These are phyloP conservation scores for Botryotinia narcissicola DNA, from an alignment of 2,329 filamentous ascomycete genomes.

Conservation along the genomic window DNA sequence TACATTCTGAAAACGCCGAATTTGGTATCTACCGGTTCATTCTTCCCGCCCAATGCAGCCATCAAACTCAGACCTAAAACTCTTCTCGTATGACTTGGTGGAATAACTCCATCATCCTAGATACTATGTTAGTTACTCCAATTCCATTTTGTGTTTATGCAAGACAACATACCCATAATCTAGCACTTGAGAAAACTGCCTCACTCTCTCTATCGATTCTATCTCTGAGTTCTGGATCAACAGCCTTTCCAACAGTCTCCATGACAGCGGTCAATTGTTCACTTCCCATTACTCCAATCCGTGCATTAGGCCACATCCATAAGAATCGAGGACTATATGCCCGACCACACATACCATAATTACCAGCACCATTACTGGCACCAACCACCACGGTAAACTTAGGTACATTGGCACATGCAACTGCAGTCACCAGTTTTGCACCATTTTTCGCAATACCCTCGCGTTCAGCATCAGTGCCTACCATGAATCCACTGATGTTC, in stretches of 20 bases:
- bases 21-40: conserved; percentile 59
- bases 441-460: conserved; percentile 98
- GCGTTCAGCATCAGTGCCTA: conserved; percentile 85
- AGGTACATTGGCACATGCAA: conserved; percentile 89
- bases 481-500: conserved; percentile 98
- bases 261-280: conserved; percentile 92
- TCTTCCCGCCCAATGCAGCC: conserved; percentile 67
- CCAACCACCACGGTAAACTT: conserved; percentile 98
- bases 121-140: neutral
- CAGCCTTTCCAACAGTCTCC: conserved; percentile 84
- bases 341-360: conserved; percentile 97
- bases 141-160: conserved; percentile 5
- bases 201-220: conserved; percentile 90
- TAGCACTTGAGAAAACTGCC: conserved; percentile 80
- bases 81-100: conserved; percentile 69
- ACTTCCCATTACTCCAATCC: conserved; percentile 91
- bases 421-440: conserved; percentile 92
- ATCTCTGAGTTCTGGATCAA: conserved; percentile 75
- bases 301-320: conserved; percentile 98
- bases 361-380: conserved; percentile 87
- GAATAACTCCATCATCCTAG: conserved; percentile 75
- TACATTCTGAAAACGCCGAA: conserved; percentile 87
- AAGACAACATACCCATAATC: conserved; percentile 66
- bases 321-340: conserved; percentile 89
- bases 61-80: conserved; percentile 71